Conservation (phyloP, 306 rosid species). For the Lagenaria siceraria region DNA sequence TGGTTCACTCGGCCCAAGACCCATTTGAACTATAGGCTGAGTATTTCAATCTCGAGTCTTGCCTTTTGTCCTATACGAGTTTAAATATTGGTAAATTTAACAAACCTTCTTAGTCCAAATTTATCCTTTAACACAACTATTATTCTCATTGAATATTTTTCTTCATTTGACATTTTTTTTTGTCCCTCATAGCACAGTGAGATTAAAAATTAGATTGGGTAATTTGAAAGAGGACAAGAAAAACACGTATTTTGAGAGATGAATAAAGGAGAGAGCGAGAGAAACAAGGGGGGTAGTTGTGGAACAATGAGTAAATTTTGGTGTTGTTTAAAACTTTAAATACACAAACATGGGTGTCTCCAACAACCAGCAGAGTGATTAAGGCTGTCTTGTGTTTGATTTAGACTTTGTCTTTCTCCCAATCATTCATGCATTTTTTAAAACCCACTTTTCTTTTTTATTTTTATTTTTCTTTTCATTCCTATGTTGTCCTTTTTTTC, state of each 20-base stretch:
- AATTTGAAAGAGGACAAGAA: not conserved
- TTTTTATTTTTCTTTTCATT: too few relatives aligned
- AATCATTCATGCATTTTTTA: not conserved
- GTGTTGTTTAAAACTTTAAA: not conserved
- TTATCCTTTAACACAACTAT: too few relatives aligned
- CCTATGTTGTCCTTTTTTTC: not conserved
- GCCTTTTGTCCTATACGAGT: too few relatives aligned
- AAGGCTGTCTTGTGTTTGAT: slow-evolving; percentile 3
- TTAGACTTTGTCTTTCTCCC: not conserved
- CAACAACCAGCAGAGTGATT: slow-evolving; percentile 24
- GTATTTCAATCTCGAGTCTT: too few relatives aligned
- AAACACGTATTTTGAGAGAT: not conserved
- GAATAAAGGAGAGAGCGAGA: not conserved
- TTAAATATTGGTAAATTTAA: too few relatives aligned
- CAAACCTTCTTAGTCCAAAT: too few relatives aligned
- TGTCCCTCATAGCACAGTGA: too few relatives aligned
- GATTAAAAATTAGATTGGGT: not conserved
- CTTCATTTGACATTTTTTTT: too few relatives aligned
- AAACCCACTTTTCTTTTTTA: not conserved
- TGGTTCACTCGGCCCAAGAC: too few relatives aligned
- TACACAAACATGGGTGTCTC: not conserved
- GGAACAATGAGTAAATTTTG: not conserved
- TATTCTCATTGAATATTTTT: too few relatives aligned
- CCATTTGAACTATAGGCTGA: too few relatives aligned
- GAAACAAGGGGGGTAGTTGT: not conserved